A percentile compares a stretch with the other conserved stretches of the same genome.
phyloP scores from a whole-genome alignment of 352 stramenopile genomes.

The Globisporangium iwayamae region DNA sequence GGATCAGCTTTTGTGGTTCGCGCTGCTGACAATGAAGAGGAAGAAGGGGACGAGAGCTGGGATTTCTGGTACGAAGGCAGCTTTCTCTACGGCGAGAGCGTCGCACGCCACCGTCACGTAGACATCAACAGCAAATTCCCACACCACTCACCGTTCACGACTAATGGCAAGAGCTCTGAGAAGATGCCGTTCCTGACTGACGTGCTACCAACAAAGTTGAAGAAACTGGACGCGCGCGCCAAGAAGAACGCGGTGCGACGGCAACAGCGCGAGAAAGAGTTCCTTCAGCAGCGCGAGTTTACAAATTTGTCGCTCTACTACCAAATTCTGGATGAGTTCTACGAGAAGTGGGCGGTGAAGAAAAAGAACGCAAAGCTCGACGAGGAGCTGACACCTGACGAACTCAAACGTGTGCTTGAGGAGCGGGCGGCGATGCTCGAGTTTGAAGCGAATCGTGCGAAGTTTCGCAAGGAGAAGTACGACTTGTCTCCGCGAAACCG shows the following conservation, averaged over 20 bases:
- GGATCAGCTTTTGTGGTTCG: background rate
- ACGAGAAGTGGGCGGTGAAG: constrained; percentile 49
- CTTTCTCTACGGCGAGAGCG: constrained; percentile 59
- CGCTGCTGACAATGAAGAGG: constrained; percentile 3
- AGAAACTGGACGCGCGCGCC: constrained; percentile 32
- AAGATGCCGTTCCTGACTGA: constrained; percentile 58
- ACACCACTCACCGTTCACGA: constrained; percentile 51
- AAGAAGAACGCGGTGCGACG: constrained; percentile 39
- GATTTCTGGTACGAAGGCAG: constrained; percentile 75
- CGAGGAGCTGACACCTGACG: constrained; percentile 22
- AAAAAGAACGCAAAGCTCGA: constrained; percentile 37
- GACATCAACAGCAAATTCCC: constrained; percentile 32
- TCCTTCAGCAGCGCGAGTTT: constrained; percentile 39
- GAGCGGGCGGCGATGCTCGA: constrained; percentile 33
- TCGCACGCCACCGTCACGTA: constrained; percentile 49
- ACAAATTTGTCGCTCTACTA: constrained; percentile 60
- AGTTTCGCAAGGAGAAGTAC: constrained; percentile 61
- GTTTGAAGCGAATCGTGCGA: constrained; percentile 34
- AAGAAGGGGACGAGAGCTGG: constrained; percentile 25
- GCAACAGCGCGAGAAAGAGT: constrained; percentile 33
- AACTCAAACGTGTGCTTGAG: constrained; percentile 26
- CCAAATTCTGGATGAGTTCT: constrained; percentile 55
- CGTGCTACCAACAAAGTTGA: constrained; percentile 30
- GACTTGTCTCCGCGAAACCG: constrained; percentile 38
- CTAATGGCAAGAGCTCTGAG: constrained; percentile 56